Evolutionary conservation across 352 stramenopile species (phyloP), one percentile per base, ranked within the genome.

Genomic region (Plasmopara viticola): DNA sequence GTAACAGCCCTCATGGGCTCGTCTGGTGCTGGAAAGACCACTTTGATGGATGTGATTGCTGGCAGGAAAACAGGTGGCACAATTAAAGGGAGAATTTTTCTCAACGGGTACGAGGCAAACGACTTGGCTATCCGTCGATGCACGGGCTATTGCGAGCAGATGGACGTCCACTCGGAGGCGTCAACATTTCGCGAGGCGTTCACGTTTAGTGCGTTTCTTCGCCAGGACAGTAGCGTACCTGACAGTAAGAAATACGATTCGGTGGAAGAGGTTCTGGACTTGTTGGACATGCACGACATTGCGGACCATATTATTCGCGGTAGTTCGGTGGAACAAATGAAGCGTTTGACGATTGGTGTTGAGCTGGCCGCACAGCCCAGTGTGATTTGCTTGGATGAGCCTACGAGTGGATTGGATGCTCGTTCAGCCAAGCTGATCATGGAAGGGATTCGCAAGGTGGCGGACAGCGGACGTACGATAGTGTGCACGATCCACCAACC

Each of bases 401-500:
- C 84, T 5, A 95, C 77, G 39, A 81, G 60, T 42, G 86, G 86
- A 38, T 53, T 95, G 10, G 87, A 95, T 61, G 74, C 71, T 44
- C 49, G 49, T 1, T 77, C 67, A 13, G 86, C 88, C 9, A 74
- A 90, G 44, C 63, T 86, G 42, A 58, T 95, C 12, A 84, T 94
- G 49, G 66, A 84, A 30, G 68, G 90, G 0, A 64, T 95, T 17
- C 80, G 87, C 44, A 87, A 90, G 47, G 70, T 95, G 45, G 82
- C 85, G 9, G 48, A 52, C 42, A 72, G 66, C 30, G 81, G 84
- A 10, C 56, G 70, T 9, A 87, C 74, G 14, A 76, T 97, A 15
- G 60, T 95, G 1, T 94, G 88, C 46, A 95, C 85, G 34, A 97
- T 97, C 64, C 88, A 96, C 64, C 86, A 96, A 62, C 87, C 89